These are phyloP conservation scores for Hypoxylon subgilvum DNA, from an alignment of 495 filamentous ascomycete genomes.

Conservation along the genomic window DNA sequence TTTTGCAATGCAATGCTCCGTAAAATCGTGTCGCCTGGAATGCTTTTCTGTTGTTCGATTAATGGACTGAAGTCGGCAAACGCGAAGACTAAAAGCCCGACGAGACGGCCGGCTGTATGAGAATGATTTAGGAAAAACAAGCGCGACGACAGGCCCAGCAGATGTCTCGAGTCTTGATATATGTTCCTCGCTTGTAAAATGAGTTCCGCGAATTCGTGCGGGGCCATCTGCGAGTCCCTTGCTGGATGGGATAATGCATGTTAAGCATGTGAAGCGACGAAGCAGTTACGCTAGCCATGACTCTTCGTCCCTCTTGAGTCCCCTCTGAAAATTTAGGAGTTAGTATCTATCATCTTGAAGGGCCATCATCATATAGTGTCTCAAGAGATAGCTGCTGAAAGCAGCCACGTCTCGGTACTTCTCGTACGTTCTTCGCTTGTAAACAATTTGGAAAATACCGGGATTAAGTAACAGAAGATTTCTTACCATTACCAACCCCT, in stretches of 20 bases:
- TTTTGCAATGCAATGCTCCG: slow-evolving; percentile 28
- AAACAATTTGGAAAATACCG: too few relatives aligned
- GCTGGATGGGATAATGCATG: background rate
- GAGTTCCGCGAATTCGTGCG: background rate
- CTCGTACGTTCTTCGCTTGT: background rate
- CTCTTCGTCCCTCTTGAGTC: slow-evolving; percentile 57
- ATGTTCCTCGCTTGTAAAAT: background rate
- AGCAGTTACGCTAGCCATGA: slow-evolving; percentile 45
- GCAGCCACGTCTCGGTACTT: background rate
- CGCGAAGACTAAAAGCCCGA: slow-evolving; percentile 1
- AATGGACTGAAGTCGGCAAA: slow-evolving; percentile 1
- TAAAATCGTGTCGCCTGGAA: slow-evolving; percentile 11
- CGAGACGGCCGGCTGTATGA: background rate
- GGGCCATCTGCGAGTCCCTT: background rate
- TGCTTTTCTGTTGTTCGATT: slow-evolving; percentile 12
- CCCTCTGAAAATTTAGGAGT: slow-evolving; percentile 32
- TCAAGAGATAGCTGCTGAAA: background rate
- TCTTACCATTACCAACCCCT: slow-evolving; percentile 54
- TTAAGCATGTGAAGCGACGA: background rate
- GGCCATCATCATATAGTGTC: background rate
- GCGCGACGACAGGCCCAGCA: background rate
- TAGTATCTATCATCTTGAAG: slow-evolving; percentile 1
- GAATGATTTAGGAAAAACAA: slow-evolving; percentile 12
- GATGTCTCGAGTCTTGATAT: background rate
- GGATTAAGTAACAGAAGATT: background rate